Conservation (phyloP, 2,329 filamentous ascomycete species). For the Exophiala alcalophila region DNA sequence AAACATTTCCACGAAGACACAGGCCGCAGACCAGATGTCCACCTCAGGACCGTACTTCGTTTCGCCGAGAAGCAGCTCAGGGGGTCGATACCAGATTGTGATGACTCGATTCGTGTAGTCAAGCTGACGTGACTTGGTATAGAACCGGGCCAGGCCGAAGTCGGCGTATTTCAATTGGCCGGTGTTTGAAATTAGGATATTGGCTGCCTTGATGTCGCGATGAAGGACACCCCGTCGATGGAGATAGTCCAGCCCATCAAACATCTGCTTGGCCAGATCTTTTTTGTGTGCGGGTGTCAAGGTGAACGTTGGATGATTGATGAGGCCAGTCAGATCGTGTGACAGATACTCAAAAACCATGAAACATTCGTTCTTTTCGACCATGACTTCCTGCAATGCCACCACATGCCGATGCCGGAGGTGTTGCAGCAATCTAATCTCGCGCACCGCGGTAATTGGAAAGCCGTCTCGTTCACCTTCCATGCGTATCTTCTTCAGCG, state of each 20-base stretch:
- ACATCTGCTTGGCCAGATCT: slow-evolving; percentile 86
- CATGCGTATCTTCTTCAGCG: slow-evolving; percentile 89
- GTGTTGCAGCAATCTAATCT: slow-evolving; percentile 88
- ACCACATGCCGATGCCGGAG: slow-evolving; percentile 80
- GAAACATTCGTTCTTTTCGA: slow-evolving; percentile 96
- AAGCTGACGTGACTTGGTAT: slow-evolving; percentile 83
- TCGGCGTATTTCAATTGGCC: slow-evolving; percentile 91
- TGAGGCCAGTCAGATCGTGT: slow-evolving; percentile 88
- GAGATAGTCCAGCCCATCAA: slow-evolving; percentile 89
- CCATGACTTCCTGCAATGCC: slow-evolving; percentile 87
- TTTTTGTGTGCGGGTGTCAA: slow-evolving; percentile 86
- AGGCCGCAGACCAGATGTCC: slow-evolving; percentile 96
- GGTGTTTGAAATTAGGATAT: slow-evolving; percentile 87
- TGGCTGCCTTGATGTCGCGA: slow-evolving; percentile 96
- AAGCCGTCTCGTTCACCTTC: slow-evolving; percentile 89
- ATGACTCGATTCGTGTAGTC: slow-evolving; percentile 99
- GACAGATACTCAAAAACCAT: slow-evolving; percentile 99
- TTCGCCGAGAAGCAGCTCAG: slow-evolving; percentile 85
- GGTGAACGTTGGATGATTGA: slow-evolving; percentile 91
- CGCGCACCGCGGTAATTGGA: slow-evolving; percentile 83
- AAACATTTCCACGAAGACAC: slow-evolving; percentile 95
- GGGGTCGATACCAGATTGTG: slow-evolving; percentile 95
- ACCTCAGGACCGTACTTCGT: slow-evolving; percentile 87
- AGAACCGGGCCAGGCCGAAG: slow-evolving; percentile 94
- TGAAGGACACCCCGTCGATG: slow-evolving; percentile 92